Conservation (phyloP, 1,284 basidiomycete genomes). For the Uromyces viciae-fabae region DNA sequence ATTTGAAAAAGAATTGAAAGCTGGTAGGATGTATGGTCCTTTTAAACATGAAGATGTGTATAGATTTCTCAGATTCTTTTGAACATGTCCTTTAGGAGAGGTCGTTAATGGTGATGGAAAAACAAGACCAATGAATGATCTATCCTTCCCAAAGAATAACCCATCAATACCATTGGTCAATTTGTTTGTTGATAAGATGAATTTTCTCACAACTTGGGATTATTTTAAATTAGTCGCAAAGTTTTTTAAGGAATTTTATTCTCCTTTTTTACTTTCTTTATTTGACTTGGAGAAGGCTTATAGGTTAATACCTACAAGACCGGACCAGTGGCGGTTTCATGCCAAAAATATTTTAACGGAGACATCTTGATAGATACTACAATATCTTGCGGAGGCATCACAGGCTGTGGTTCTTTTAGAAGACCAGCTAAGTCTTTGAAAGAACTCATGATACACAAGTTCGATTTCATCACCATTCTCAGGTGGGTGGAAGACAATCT, state of each 20-base stretch:
- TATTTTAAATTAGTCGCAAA: neutral
- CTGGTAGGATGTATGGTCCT: neutral
- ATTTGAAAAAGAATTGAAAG: neutral
- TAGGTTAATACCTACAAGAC: neutral
- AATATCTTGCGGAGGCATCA: neutral
- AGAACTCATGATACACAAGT: neutral
- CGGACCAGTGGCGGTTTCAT: neutral
- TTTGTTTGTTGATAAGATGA: neutral
- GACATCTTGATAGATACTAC: neutral
- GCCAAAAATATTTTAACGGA: too few relatives aligned
- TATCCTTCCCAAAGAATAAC: neutral
- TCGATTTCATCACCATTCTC: neutral
- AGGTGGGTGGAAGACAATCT: conserved; percentile 18
- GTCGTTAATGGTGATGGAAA: neutral
- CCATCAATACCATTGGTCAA: neutral
- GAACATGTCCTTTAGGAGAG: neutral
- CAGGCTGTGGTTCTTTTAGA: conserved; percentile 8
- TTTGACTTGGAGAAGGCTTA: conserved; percentile 12
- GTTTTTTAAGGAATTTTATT: neutral
- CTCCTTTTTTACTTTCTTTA: neutral
- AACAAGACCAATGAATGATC: neutral
- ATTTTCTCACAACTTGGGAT: conserved; percentile 6
- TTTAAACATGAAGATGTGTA: neutral
- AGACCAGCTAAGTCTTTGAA: conserved; percentile 10
- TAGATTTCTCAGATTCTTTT: neutral